Conservation (phyloP, 129 eudicot species). For the Pittosporum tobira region DNA sequence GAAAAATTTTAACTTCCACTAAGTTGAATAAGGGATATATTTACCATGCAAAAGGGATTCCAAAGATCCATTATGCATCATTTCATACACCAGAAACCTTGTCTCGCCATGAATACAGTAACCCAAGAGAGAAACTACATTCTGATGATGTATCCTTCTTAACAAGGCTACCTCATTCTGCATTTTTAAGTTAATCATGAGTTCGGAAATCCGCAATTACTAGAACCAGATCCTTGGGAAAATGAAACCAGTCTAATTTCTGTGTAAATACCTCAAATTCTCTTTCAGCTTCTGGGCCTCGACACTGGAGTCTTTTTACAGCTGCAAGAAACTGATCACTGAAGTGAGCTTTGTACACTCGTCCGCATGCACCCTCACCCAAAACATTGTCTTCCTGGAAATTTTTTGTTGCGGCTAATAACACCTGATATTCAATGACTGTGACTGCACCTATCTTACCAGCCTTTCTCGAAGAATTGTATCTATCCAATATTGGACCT, state of each 20-base stretch:
- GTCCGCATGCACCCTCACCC: conserved; percentile 56
- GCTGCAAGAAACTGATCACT: conserved; percentile 55
- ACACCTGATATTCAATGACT: conserved; percentile 56
- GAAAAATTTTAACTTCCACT: background rate
- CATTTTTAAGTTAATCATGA: conserved; percentile 2
- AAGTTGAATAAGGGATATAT: background rate
- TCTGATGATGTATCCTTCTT: conserved; percentile 82
- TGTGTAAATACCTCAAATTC: conserved; percentile 59
- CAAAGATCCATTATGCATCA: conserved; percentile 87
- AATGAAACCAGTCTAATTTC: background rate
- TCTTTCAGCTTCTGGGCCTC: conserved; percentile 46
- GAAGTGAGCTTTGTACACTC: conserved; percentile 72
- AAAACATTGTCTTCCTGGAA: conserved; percentile 54
- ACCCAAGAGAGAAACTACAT: conserved; percentile 70
- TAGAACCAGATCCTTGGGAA: background rate
- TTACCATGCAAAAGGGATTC: conserved; percentile 84
- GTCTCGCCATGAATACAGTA: conserved; percentile 58
- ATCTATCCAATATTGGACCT: conserved; percentile 57
- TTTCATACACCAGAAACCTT: conserved; percentile 65
- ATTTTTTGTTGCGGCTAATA: conserved; percentile 67
- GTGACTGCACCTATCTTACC: conserved; percentile 65
- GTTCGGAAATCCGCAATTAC: background rate
- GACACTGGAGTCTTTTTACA: conserved; percentile 49
- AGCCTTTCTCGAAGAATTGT: conserved; percentile 45
- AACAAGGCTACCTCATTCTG: conserved; percentile 83